Conservation (phyloP, 75 land plant species). For the Selaginella moellendorffii region DNA sequence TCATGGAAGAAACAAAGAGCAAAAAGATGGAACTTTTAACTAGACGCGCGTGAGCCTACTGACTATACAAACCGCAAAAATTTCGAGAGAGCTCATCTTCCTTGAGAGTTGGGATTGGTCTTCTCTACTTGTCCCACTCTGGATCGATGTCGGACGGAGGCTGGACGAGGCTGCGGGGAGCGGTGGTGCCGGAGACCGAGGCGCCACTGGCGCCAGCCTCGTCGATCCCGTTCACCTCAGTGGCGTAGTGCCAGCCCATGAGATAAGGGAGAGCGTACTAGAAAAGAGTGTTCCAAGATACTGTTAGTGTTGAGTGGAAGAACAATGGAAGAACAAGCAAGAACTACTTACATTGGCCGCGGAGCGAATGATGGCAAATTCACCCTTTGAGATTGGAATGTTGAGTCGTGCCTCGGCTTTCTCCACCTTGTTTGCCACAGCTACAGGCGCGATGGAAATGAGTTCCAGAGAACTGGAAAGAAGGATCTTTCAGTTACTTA, state of each 20-base stretch:
- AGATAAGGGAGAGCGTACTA: conserved; percentile 9
- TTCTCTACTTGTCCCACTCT: too few relatives aligned
- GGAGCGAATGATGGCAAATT: conserved; percentile 52
- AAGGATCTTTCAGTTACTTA: conserved; percentile 11
- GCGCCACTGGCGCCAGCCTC: neutral
- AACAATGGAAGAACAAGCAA: neutral
- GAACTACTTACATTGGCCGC: conserved; percentile 37
- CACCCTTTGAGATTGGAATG: conserved; percentile 50
- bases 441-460: conserved; percentile 9
- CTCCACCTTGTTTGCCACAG: conserved; percentile 23
- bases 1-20: too few relatives aligned
- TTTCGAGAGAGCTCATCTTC: too few relatives aligned
- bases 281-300: neutral
- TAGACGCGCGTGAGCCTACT: too few relatives aligned
- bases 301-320: neutral
- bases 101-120: too few relatives aligned
- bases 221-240: neutral
- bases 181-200: neutral
- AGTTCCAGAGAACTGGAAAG: neutral
- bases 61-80: too few relatives aligned
- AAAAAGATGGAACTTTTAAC: too few relatives aligned
- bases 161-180: neutral
- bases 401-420: conserved; percentile 30
- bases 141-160: neutral
- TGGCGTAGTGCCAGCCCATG: conserved; percentile 9